These are phyloP conservation scores for Penicillium sp. DNA, from an alignment of 2,329 filamentous ascomycete species.

Conservation along the genomic window DNA sequence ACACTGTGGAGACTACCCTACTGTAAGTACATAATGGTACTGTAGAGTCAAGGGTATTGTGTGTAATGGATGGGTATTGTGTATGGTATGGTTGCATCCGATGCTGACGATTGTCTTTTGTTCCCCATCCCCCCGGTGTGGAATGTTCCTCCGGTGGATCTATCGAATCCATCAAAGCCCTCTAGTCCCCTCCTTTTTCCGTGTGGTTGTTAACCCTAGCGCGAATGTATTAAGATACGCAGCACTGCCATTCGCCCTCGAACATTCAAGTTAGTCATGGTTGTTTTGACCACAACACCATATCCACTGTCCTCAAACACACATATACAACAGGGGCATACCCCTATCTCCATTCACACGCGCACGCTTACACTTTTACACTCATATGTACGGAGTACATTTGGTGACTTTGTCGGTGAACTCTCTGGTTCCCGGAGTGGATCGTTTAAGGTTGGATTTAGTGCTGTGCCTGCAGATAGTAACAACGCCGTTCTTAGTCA, in stretches of 20 bases:
- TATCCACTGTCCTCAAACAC: background rate
- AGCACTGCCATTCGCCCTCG: background rate
- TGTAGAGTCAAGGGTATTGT: background rate
- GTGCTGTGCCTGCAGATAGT: slow-evolving; percentile 26
- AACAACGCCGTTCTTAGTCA: slow-evolving; percentile 17
- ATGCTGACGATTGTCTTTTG: background rate
- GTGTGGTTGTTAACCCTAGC: background rate
- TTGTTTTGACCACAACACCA: background rate
- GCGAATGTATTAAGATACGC: background rate
- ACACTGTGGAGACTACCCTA: too few relatives aligned
- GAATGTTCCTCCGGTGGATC: slow-evolving; percentile 32
- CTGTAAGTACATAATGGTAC: too few relatives aligned
- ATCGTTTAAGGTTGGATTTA: slow-evolving; percentile 29
- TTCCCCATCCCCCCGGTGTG: slow-evolving; percentile 4
- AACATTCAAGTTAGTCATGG: background rate
- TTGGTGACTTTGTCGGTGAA: slow-evolving; percentile 9
- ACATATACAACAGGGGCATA: too few relatives aligned
- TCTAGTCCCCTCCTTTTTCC: slow-evolving; percentile 5
- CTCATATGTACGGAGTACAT: too few relatives aligned
- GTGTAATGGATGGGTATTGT: background rate
- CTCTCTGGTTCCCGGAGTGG: slow-evolving; percentile 4
- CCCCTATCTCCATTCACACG: too few relatives aligned
- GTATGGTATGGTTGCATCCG: background rate
- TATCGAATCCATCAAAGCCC: slow-evolving; percentile 11
- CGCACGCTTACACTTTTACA: background rate